Percentiles rank a stretch among this genome's conserved stretches.
phyloP scores from a whole-genome alignment of 345 rosid species.

The thale cress (Arabidopsis thaliana) region DNA sequence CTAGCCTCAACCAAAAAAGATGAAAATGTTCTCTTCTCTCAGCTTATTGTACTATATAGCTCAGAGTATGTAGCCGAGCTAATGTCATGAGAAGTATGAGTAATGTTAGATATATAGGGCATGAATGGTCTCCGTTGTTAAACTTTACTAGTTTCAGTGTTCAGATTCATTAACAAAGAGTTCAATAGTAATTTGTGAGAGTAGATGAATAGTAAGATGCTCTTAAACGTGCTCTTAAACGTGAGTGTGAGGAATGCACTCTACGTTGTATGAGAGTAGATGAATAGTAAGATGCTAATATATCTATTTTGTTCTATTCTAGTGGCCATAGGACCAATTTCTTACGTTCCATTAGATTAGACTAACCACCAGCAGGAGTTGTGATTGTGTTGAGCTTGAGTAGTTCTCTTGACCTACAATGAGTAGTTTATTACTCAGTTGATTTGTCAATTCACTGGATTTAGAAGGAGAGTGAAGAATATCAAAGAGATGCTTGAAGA shows the following conservation, averaged over 20 bases:
- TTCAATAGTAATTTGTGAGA: no score
- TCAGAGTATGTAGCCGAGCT: constrained; percentile 33
- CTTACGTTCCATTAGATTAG: neutral
- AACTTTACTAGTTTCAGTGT: constrained; percentile 1
- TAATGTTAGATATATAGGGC: constrained; percentile 30
- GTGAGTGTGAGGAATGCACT: neutral
- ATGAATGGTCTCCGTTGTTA: constrained; percentile 16
- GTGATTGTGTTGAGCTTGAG: no score
- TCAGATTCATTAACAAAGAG: constrained; percentile 6
- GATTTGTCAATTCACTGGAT: no score
- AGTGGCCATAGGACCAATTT: neutral
- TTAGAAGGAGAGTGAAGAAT: no score
- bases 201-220: neutral
- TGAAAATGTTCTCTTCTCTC: no score
- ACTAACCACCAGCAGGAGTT: neutral
- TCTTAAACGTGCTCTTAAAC: neutral
- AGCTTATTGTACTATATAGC: neutral
- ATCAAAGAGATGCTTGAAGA: no score
- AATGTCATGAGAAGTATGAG: constrained; percentile 25
- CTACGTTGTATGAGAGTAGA: neutral
- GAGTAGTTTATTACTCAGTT: no score
- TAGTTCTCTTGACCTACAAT: no score
- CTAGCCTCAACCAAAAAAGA: no score
- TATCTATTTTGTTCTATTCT: neutral
- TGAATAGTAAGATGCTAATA: neutral